Percentiles rank a stretch among this genome's conserved stretches.
Evolutionary conservation across 2,329 filamentous ascomycete genomes (phyloP).

Genomic region (Immersiporthe knoxdaviesiana): DNA sequence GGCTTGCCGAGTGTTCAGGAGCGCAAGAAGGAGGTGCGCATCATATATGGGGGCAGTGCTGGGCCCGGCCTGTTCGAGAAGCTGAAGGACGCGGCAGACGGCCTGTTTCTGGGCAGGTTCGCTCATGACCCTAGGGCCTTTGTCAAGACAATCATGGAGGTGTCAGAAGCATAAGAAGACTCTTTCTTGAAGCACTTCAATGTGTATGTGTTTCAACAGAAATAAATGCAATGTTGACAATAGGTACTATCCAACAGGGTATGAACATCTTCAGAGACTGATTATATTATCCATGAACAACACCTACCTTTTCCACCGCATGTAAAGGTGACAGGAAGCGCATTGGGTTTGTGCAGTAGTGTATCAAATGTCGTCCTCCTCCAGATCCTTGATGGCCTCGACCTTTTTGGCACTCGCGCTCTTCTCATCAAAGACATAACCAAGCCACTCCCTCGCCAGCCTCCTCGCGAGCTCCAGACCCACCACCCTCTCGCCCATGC

Average conservation of each 20-base stretch:
- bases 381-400: slow-evolving; percentile 39
- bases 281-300: background rate
- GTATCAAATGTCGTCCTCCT: slow-evolving; percentile 27
- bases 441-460: slow-evolving; percentile 80
- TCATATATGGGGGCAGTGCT: slow-evolving; percentile 83
- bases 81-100: slow-evolving; percentile 73
- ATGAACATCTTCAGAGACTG: too few species aligned
- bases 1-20: slow-evolving; percentile 52
- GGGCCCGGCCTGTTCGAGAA: slow-evolving; percentile 75
- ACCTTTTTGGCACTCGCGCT: slow-evolving; percentile 65
- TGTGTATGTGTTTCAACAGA: too few species aligned
- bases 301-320: background rate
- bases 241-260: background rate
- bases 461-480: slow-evolving; percentile 79
- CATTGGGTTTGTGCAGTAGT: background rate
- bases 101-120: slow-evolving; percentile 80
- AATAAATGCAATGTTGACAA: too few species aligned
- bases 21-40: slow-evolving; percentile 63
- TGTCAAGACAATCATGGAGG: slow-evolving; percentile 71
- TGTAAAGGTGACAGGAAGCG: background rate
- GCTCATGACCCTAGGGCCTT: slow-evolving; percentile 77
- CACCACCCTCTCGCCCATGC: slow-evolving; percentile 82
- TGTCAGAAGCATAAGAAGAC: slow-evolving; percentile 50
- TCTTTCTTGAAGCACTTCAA: too few species aligned
- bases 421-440: slow-evolving; percentile 72